Percentiles rank a stretch among this genome's conserved stretches.
phyloP scores from a whole-genome alignment of 2,329 filamentous ascomycete genomes.

The Aspergillus cejpii region DNA sequence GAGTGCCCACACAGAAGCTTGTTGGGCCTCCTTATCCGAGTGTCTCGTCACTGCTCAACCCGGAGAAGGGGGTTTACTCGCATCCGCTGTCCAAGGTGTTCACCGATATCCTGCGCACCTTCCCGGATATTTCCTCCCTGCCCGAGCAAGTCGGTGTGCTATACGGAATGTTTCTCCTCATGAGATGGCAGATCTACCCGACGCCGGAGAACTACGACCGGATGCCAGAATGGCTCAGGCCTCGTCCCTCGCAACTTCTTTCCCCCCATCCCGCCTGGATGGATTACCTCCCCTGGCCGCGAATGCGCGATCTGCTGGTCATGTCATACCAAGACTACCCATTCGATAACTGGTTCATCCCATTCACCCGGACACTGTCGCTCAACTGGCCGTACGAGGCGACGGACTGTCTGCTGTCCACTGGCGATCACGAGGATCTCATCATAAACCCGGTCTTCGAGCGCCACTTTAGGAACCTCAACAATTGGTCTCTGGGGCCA shows the following conservation, averaged over 20 bases:
- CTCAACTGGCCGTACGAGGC: constrained; percentile 81
- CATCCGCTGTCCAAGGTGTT: constrained; percentile 80
- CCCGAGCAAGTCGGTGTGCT: constrained; percentile 77
- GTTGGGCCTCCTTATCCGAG: constrained; percentile 73
- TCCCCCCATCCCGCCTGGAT: constrained; percentile 71
- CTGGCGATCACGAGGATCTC: constrained; percentile 52
- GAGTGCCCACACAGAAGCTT: constrained; percentile 57
- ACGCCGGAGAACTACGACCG: constrained; percentile 72
- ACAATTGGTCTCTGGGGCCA: constrained; percentile 75
- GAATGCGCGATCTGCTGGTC: constrained; percentile 63
- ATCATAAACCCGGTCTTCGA: constrained; percentile 85
- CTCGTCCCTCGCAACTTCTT: constrained; percentile 59
- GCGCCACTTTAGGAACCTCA: constrained; percentile 63
- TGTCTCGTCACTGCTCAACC: constrained; percentile 70
- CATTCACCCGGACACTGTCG: constrained; percentile 67
- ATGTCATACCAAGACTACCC: constrained; percentile 50
- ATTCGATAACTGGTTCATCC: constrained; percentile 78
- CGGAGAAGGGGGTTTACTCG: constrained; percentile 53
- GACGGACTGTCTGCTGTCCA: constrained; percentile 59
- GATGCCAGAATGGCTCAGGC: constrained; percentile 66
- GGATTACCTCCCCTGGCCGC: constrained; percentile 73
- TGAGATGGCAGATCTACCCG: constrained; percentile 78
- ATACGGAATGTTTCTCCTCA: constrained; percentile 79
- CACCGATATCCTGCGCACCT: constrained; percentile 77
- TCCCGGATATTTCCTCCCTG: constrained; percentile 68